Evolutionary conservation across 208 protist genomes (phyloP), one percentile per base, ranked within the genome.

Genomic region (Giardia muris): DNA sequence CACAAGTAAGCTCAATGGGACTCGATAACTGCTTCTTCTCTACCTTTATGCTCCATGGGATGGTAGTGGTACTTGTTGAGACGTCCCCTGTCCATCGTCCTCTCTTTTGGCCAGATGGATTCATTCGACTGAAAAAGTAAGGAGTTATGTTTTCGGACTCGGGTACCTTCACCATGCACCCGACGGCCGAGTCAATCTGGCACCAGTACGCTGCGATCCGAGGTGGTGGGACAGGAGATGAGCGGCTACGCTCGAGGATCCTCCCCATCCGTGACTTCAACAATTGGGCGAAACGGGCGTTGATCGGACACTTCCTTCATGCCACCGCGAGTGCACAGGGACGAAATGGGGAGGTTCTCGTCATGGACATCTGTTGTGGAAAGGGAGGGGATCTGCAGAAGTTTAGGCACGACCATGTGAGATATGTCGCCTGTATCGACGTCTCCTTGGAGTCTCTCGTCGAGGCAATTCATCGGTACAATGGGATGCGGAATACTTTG

Each of bases 381-480:
- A 4, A 43, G 19, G 86, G 86, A 89, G 86, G 86, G 19, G 86
- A 89, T 89, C 86, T 89, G 3, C n/a, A 89, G 22, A 89, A 89
- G 42, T 89, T 46, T 89, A 43, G 3, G 42, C 42, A 45, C n/a
- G 86, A 43, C n/a, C n/a, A 43, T 10, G 42, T 89, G 4, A 89
- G 86, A 46, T 89, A 89, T 43, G 4, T 46, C 42, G 42, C 86
- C 19, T 10, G 86, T 43, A 43, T 89, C 4, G 86, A 89, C 45
- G 42, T 89, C 4, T 46, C 86, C 4, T 89, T 89, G 45, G 86
- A 89, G 42, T 46, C 22, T 43, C 4, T 89, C 22, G 86, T 89
- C 3, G 86, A 89, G 42, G 86, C 86, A 10, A 89, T 89, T 19
- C n/a, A 4, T 10, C 86, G 86, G 3, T 89, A 89, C 86, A 89